Evolutionary conservation across 1,284 basidiomycete genomes (phyloP).

Genomic region (Peniophora sp.): DNA sequence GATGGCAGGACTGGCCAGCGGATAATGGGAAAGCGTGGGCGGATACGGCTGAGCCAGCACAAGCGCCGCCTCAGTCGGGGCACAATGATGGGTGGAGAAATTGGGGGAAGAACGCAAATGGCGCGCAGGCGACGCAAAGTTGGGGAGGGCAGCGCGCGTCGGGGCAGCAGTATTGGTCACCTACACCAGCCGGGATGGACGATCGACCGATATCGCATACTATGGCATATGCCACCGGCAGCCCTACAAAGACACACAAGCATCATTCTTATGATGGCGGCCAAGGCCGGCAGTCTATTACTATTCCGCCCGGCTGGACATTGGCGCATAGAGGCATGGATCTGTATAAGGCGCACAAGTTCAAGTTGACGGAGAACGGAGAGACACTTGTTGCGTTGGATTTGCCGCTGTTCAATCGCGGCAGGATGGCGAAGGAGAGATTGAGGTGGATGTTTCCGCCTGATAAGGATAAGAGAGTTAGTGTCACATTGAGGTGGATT

Average conservation of each 20-base stretch:
- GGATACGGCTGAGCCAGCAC: too few species aligned
- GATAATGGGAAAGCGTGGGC: too few species aligned
- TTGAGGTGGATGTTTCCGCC: constrained; percentile 13
- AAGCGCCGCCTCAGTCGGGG: neutral
- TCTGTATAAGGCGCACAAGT: neutral
- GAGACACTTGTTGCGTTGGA: constrained; percentile 3
- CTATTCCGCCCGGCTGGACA: neutral
- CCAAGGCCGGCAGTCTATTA: constrained; percentile 1
- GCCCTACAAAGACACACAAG: neutral
- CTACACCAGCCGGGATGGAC: neutral
- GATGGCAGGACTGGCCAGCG: neutral
- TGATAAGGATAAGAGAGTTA: constrained; percentile 12
- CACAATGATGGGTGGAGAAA: neutral
- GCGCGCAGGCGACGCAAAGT: neutral
- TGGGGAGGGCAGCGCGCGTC: too few species aligned
- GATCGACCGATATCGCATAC: constrained; percentile 8
- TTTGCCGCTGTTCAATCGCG: constrained; percentile 11
- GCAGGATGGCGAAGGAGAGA: constrained; percentile 12
- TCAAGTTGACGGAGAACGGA: neutral
- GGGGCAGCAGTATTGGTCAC: neutral
- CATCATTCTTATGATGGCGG: too few species aligned
- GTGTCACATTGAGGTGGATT: constrained; percentile 9
- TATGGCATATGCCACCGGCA: constrained; percentile 11
- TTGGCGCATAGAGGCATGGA: constrained; percentile 6
- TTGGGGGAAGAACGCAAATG: neutral